phyloP scores from a whole-genome alignment of 352 stramenopile species.

The Globisporangium cystogenes region DNA sequence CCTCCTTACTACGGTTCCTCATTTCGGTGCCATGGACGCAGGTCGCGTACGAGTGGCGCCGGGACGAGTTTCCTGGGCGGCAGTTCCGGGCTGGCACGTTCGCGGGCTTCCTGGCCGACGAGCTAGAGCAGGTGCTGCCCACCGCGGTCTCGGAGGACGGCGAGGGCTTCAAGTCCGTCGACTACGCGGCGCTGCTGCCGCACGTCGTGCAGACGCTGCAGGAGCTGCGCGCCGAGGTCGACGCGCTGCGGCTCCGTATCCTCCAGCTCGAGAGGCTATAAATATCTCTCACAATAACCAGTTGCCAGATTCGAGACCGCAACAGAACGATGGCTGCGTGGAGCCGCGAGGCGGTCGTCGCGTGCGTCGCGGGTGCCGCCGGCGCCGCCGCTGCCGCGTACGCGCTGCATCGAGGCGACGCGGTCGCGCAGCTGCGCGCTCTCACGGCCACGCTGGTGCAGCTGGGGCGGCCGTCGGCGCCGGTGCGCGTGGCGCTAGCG shows the following conservation, averaged over 20 bases:
- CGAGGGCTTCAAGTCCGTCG: slow-evolving; percentile 42
- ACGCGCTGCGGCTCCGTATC: slow-evolving; percentile 9
- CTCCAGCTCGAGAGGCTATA: slow-evolving; percentile 22
- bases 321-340: no score
- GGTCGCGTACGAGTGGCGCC: slow-evolving; percentile 48
- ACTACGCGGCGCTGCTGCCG: slow-evolving; percentile 55
- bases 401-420: no score
- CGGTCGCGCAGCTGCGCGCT: no score
- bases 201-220: slow-evolving; percentile 51
- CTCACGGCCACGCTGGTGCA: no score
- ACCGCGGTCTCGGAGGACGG: slow-evolving; percentile 42
- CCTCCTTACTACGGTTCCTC: background rate
- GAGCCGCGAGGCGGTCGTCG: no score
- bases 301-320: no score
- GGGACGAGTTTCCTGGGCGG: slow-evolving; percentile 32
- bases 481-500: no score
- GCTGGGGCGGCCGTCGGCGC: no score
- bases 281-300: no score
- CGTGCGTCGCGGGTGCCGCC: no score
- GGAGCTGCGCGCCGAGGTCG: slow-evolving; percentile 34
- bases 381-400: no score
- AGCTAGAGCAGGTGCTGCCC: slow-evolving; percentile 52
- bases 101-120: slow-evolving; percentile 58
- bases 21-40: slow-evolving; percentile 9
- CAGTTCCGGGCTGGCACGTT: slow-evolving; percentile 30